Base-by-base conservation (phyloP, 2,329 filamentous ascomycete species). In the Massarina eburnea region DNA sequence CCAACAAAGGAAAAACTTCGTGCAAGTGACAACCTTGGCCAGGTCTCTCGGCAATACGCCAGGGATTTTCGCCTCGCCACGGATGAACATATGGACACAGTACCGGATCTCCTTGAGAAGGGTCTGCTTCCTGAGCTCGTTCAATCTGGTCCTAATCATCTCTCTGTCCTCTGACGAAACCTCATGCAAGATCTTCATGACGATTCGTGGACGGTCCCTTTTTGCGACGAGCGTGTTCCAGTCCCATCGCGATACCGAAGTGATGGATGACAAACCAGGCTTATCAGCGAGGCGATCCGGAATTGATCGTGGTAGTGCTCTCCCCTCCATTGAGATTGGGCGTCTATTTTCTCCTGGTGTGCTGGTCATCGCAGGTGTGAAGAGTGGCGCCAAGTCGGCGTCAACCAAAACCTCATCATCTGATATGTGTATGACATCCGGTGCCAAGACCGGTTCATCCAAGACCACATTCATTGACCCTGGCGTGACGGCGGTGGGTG, bases 161-260 rank as follows among this genome's bases (percentile, higher is more conserved):
- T 64, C 62, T 7, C 54, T 49, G 6, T 62, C 52, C 8, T 41
- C 22, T 2, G 34, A n/a, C 8, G 18, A 41, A 48, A 73, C 59
- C 9, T 70, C 61, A 7, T 54, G 46, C 1, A 79, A 55, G 2
- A 72, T 50, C 41, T 76, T 74, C 39, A 76, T 71, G 18, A 79
- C 51, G 1, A 77, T 57, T 5, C 74, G 68, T 30, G 72, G 70
- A 9, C 75, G 64, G 49, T 80, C 75, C 8, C 49, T 34, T 2
- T 63, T 58, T 8, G 66, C 61, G 29, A 70, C 55, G 3, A 80
- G 58, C 1, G 66, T 43, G 3, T 51, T 42, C 64, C 68, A 75
- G 4, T 48, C 43, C 62, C 73, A 70, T n/a, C 48, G 42, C 9
- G 51, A 48, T 14, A 67, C 53, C 10, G 58, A 55, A 2, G 43